Conservation (phyloP, 768 basidiomycete species). For the Galerina marginata region DNA sequence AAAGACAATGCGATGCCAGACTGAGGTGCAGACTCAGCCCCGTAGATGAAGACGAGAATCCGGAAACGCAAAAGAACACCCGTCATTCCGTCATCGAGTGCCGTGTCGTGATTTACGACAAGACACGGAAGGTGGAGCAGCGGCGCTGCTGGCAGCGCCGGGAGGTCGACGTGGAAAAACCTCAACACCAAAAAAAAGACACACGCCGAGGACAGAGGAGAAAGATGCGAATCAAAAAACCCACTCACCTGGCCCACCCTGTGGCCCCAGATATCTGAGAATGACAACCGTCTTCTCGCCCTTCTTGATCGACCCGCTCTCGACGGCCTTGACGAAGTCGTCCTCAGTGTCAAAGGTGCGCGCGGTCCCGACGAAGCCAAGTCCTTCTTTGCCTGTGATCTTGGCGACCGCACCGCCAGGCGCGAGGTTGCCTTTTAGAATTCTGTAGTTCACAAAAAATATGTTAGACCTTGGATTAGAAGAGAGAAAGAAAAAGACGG, state of each 20-base stretch:
- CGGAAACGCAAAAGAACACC: too few species aligned
- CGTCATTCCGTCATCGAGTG: too few species aligned
- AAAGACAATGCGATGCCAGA: not conserved
- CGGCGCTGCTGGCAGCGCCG: too few species aligned
- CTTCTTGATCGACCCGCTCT: constrained; percentile 85
- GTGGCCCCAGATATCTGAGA: constrained; percentile 93
- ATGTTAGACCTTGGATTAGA: not conserved
- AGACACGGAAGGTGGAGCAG: too few species aligned
- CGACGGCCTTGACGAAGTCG: constrained; percentile 86
- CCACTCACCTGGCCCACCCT: constrained; percentile 89
- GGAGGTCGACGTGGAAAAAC: too few species aligned
- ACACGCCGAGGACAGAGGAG: constrained; percentile 6
- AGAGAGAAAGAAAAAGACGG: not conserved
- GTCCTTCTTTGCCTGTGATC: constrained; percentile 95
- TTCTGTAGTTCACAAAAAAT: constrained; percentile 49
- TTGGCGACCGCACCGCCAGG: constrained; percentile 97
- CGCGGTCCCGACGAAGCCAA: constrained; percentile 89
- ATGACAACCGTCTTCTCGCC: constrained; percentile 98
- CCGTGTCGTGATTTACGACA: too few species aligned
- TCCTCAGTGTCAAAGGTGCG: constrained; percentile 92
- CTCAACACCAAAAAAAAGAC: constrained; percentile 5
- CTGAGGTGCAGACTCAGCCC: too few species aligned
- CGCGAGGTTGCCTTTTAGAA: constrained; percentile 90
- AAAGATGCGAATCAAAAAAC: not conserved
- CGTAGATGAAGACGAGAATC: too few species aligned